Evolutionary conservation across 116 monocot species (phyloP).

Genomic region (Cymodocea nodosa): DNA sequence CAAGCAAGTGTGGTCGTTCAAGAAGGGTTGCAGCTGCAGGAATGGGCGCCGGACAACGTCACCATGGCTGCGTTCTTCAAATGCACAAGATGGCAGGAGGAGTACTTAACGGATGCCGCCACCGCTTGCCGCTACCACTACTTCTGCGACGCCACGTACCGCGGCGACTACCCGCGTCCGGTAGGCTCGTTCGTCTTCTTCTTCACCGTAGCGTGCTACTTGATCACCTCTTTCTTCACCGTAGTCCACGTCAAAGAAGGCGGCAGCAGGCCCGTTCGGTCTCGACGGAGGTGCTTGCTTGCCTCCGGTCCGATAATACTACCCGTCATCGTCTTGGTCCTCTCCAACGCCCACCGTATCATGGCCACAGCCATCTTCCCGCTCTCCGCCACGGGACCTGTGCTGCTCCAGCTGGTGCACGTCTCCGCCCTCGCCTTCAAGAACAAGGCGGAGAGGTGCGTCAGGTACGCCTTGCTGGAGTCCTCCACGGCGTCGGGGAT

Average conservation of each 20-base stretch:
- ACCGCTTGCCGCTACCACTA: conserved; percentile 62
- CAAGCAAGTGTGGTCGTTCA: not conserved
- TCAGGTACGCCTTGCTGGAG: conserved; percentile 51
- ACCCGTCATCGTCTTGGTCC: conserved; percentile 39
- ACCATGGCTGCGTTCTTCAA: conserved; percentile 35
- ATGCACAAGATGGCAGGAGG: conserved; percentile 82
- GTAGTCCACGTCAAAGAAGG: conserved; percentile 23
- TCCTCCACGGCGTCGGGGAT: conserved; percentile 72
- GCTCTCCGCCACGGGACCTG: conserved; percentile 45
- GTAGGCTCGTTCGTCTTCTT: conserved; percentile 32
- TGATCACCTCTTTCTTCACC: conserved; percentile 28
- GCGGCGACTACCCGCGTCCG: conserved; percentile 30
- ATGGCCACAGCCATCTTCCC: conserved; percentile 56
- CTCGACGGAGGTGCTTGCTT: conserved; percentile 22
- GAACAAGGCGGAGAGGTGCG: conserved; percentile 19
- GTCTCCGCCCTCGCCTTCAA: conserved; percentile 63
- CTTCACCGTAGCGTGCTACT: conserved; percentile 27
- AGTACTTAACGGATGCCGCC: conserved; percentile 28
- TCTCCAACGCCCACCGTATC: conserved; percentile 53
- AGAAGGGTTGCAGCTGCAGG: not conserved
- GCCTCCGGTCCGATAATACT: conserved; percentile 60
- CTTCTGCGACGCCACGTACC: conserved; percentile 55
- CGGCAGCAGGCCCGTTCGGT: not conserved
- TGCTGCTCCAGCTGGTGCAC: conserved; percentile 49
- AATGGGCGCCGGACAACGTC: conserved; percentile 1